Evolutionary conservation across 805 yeast species (phyloP).

Genomic region (Saccharomycopsis javanensis): DNA sequence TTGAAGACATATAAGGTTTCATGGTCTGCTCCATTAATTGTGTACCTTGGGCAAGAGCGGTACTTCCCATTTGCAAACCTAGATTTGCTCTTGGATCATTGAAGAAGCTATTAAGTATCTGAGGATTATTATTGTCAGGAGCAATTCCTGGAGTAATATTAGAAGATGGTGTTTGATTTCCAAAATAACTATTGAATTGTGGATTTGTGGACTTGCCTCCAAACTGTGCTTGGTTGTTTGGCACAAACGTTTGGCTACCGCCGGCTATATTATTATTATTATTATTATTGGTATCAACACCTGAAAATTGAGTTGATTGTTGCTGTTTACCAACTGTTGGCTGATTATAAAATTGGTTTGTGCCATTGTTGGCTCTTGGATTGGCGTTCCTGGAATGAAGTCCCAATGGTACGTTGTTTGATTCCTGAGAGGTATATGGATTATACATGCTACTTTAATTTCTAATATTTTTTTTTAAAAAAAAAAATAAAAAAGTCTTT

Average conservation of each 20-base stretch:
- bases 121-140: background rate
- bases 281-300: background rate
- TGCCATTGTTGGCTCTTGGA: background rate
- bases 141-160: background rate
- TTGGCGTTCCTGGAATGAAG: background rate
- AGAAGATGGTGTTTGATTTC: background rate
- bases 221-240: background rate
- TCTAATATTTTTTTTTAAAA: background rate
- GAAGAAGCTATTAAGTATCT: constrained; percentile 33
- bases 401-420: background rate
- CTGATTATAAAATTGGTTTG: background rate
- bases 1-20: constrained; percentile 31
- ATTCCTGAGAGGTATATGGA: background rate
- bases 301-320: background rate
- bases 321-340: background rate
- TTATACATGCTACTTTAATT: background rate
- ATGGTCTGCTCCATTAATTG: constrained; percentile 69
- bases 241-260: background rate
- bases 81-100: constrained; percentile 73
- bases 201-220: background rate
- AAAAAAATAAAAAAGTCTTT: too few relatives aligned
- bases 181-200: background rate
- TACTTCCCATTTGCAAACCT: constrained; percentile 83
- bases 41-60: constrained; percentile 74
- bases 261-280: background rate